phyloP scores from a whole-genome alignment of 2,329 filamentous ascomycete genomes.

The Epicoccum nigrum region DNA sequence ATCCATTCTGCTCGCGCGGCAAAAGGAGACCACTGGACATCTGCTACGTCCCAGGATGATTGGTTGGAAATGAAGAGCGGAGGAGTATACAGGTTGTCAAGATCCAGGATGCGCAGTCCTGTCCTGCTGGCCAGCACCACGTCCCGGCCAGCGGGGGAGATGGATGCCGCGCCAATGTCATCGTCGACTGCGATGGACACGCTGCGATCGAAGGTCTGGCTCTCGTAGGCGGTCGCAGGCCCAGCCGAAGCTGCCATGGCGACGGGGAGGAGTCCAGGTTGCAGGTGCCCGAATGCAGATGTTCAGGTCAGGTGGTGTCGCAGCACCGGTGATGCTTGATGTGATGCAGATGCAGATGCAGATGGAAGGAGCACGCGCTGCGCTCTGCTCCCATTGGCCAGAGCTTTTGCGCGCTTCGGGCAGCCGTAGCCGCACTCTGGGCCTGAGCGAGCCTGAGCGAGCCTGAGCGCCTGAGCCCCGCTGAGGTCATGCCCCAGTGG shows the following conservation, averaged over 20 bases:
- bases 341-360: background rate
- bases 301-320: no score
- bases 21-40: slow-evolving; percentile 97
- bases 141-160: slow-evolving; percentile 89
- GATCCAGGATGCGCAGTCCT: slow-evolving; percentile 87
- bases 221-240: slow-evolving; percentile 71
- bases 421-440: slow-evolving; percentile 14
- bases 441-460: no score
- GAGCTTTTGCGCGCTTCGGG: background rate
- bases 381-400: slow-evolving; percentile 5
- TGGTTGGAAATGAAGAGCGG: slow-evolving; percentile 85
- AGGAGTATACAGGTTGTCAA: slow-evolving; percentile 86
- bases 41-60: slow-evolving; percentile 91
- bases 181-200: slow-evolving; percentile 82
- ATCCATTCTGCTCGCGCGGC: slow-evolving; percentile 90
- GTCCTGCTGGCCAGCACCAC: slow-evolving; percentile 85
- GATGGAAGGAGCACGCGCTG: slow-evolving; percentile 18
- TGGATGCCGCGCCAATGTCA: slow-evolving; percentile 83
- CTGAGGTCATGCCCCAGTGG: slow-evolving; percentile 20
- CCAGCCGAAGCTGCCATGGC: slow-evolving; percentile 33
- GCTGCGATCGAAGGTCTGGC: slow-evolving; percentile 84
- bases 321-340: slow-evolving; percentile 6
- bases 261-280: slow-evolving; percentile 9
- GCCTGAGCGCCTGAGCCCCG: no score
- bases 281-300: no score